These are phyloP conservation scores for Hamigera avellanea DNA, from an alignment of 495 filamentous ascomycete species.

Conservation along the genomic window DNA sequence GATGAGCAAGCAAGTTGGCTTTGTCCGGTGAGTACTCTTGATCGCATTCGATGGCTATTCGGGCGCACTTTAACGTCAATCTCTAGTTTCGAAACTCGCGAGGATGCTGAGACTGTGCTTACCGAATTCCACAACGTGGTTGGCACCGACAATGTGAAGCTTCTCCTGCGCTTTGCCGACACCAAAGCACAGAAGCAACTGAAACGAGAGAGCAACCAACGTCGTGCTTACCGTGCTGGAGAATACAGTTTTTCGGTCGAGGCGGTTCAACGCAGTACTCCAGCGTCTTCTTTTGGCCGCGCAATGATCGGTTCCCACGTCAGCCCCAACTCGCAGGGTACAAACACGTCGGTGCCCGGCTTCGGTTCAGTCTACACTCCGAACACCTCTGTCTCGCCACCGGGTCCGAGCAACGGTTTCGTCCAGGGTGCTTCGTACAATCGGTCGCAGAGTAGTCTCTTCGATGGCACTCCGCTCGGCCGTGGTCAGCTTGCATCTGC, in stretches of 20 bases:
- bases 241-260: slow-evolving; percentile 70
- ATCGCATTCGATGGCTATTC: too few species aligned
- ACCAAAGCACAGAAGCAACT: slow-evolving; percentile 92
- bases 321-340: slow-evolving; percentile 31
- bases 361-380: slow-evolving; percentile 33
- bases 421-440: too few species aligned
- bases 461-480: too few species aligned
- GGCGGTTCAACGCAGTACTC: slow-evolving; percentile 31
- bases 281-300: slow-evolving; percentile 26
- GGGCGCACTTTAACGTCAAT: too few species aligned
- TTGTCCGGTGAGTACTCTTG: slow-evolving; percentile 62
- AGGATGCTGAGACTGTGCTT: slow-evolving; percentile 79
- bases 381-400: slow-evolving; percentile 37
- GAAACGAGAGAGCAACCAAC: slow-evolving; percentile 86
- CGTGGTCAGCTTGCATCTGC: too few species aligned
- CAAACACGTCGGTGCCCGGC: slow-evolving; percentile 28
- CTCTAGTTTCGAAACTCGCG: slow-evolving; percentile 70
- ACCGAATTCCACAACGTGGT: slow-evolving; percentile 61
- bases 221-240: slow-evolving; percentile 83
- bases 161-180: slow-evolving; percentile 94
- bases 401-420: too few species aligned
- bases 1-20: slow-evolving; percentile 91
- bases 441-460: too few species aligned
- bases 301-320: slow-evolving; percentile 20
- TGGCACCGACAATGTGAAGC: slow-evolving; percentile 57